Base-by-base conservation (phyloP, 805 yeast genomes). In the Candida glaebosa region DNA sequence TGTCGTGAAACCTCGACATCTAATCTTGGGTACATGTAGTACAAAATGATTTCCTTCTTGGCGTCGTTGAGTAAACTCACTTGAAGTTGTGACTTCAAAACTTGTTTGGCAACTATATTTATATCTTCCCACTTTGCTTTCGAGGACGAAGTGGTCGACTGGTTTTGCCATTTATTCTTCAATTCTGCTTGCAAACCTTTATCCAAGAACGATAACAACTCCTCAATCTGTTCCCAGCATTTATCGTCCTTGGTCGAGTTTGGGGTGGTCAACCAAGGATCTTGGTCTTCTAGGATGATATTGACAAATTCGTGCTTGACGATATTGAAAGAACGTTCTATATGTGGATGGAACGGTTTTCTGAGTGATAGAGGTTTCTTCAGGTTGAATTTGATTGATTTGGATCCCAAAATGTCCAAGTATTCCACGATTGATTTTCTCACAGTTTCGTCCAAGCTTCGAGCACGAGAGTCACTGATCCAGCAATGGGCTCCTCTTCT, bases 401-500 rank as follows among this genome's bases (percentile, higher is more conserved):
- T 80, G 41, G 60, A 66, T 48, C 71, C 73, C 56, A 87, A 68
- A 1, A 90, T 82, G 51, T 87, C 91, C 58, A 93, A 61, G 58
- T 93, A 93, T 50, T 87, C 90, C 24, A 90, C 82, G 9, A 93
- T 76, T 3, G 95, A 80, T 52, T 84, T 73, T 54, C 99, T 77
- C 45, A 79, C 78, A 4, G 69, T 54, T 59, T 93, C 98, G 47
- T 79, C 84, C 46, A 93, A 62, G 1, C 60, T 53, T 42, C 97
- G 69, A 1, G 97, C 96, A 37, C 90, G 69, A 41, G 75, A 64
- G 58, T 93, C 99, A 62, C 96, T 86, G 18, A 93, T 75, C 99
- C 99, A 93, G 56, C 98, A 95, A 72, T 93, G 99, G 12, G 95
- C 96, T 62, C 99, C 99, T 76, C 99, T 86, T 72, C 99, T 84